A percentile compares a stretch with the other conserved stretches of the same genome.
Evolutionary conservation across 495 filamentous ascomycete species (phyloP).

Genomic region (Evansstolkia leycettana): DNA sequence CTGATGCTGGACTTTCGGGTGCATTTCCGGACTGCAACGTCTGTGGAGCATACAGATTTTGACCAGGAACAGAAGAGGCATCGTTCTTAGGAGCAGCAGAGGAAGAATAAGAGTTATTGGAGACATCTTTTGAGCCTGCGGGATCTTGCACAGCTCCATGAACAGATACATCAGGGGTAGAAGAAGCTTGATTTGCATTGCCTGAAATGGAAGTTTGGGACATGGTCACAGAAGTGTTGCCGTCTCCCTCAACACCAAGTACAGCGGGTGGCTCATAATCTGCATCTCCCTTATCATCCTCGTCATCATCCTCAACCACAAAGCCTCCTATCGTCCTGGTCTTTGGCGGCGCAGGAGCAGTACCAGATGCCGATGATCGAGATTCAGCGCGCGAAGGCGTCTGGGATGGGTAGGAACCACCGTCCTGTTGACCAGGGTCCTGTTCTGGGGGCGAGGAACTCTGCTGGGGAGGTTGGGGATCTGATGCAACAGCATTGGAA

Average conservation of each 20-base stretch:
- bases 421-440: constrained; percentile 16
- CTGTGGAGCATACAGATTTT: constrained; percentile 31
- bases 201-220: constrained; percentile 40
- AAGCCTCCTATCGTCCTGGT: constrained; percentile 69
- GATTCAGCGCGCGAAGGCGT: constrained; percentile 25
- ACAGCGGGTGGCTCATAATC: constrained; percentile 44
- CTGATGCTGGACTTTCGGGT: constrained; percentile 28
- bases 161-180: constrained; percentile 46
- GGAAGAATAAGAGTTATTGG: constrained; percentile 36
- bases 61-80: constrained; percentile 28
- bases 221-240: constrained; percentile 33
- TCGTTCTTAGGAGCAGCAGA: constrained; percentile 35
- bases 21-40: constrained; percentile 19
- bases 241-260: constrained; percentile 33
- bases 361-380: constrained; percentile 25
- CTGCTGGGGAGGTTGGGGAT: constrained; percentile 11
- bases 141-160: constrained; percentile 39
- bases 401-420: constrained; percentile 19
- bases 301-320: constrained; percentile 62
- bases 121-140: constrained; percentile 39
- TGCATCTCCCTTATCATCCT: constrained; percentile 37
- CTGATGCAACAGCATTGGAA: constrained; percentile 10
- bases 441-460: constrained; percentile 13
- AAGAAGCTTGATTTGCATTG: constrained; percentile 46
- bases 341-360: constrained; percentile 33